These are phyloP conservation scores for Beauveria sp. DNA, from an alignment of 2,329 filamentous ascomycete species.

Conservation along the genomic window DNA sequence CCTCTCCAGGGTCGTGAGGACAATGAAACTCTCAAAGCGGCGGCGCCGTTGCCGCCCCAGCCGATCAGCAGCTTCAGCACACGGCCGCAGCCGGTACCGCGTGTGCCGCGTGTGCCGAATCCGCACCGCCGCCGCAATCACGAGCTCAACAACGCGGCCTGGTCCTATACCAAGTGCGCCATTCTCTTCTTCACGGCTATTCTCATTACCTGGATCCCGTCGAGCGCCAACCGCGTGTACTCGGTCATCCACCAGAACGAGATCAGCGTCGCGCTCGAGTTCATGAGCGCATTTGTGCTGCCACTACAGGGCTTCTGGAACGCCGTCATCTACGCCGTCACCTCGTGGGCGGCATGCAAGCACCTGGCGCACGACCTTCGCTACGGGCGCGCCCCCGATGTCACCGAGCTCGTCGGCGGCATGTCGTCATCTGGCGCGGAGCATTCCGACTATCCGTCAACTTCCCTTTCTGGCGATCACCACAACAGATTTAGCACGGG, in stretches of 20 bases:
- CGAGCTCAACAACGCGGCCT: slow-evolving; percentile 55
- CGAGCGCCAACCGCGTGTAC: slow-evolving; percentile 69
- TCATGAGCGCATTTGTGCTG: slow-evolving; percentile 65
- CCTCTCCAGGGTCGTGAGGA: slow-evolving; percentile 21
- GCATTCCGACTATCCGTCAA: neutral
- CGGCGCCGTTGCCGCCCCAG: slow-evolving; percentile 11
- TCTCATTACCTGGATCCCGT: slow-evolving; percentile 69
- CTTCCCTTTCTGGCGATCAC: neutral
- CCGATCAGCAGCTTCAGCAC: slow-evolving; percentile 13
- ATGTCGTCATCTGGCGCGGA: slow-evolving; percentile 10
- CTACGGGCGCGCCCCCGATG: slow-evolving; percentile 20
- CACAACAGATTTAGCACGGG: slow-evolving; percentile 13
- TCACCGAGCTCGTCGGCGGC: slow-evolving; percentile 27
- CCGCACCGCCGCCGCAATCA: slow-evolving; percentile 31
- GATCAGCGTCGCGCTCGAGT: slow-evolving; percentile 53
- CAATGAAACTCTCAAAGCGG: neutral
- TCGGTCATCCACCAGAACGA: slow-evolving; percentile 50
- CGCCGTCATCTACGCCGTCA: slow-evolving; percentile 65
- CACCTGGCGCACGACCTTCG: slow-evolving; percentile 32
- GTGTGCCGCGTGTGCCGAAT: slow-evolving; percentile 12
- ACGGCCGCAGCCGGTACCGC: slow-evolving; percentile 16
- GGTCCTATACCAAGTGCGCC: slow-evolving; percentile 63
- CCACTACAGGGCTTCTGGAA: slow-evolving; percentile 85
- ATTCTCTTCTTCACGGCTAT: slow-evolving; percentile 65
- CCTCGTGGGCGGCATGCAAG: slow-evolving; percentile 58